phyloP scores from a whole-genome alignment of 305 asterid species.

The Solanum aculeatissimum region DNA sequence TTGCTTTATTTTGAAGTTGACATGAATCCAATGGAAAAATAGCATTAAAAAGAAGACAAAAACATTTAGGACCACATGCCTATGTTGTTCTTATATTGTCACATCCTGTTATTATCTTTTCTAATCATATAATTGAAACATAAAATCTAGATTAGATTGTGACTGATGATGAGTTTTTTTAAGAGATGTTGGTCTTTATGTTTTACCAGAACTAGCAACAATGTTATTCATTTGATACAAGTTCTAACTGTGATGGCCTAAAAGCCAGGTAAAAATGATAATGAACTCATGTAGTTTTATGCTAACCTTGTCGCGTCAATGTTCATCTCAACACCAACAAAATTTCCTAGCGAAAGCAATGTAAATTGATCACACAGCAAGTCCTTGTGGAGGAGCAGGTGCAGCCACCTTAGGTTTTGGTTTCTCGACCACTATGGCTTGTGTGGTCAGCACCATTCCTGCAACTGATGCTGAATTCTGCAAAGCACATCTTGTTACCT shows the following conservation, averaged over 20 bases:
- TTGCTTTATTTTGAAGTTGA: neutral
- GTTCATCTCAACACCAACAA: slow-evolving; percentile 2
- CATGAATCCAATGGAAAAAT: neutral
- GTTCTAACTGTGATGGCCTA: neutral
- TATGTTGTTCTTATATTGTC: neutral
- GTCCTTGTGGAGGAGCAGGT: slow-evolving; percentile 21
- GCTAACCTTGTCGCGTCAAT: neutral
- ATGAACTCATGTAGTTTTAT: neutral
- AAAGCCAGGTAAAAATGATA: neutral
- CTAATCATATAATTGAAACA: neutral
- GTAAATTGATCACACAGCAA: slow-evolving; percentile 19
- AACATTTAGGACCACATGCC: neutral
- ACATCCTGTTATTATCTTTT: neutral
- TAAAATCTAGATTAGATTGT: neutral
- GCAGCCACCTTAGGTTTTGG: slow-evolving; percentile 31
- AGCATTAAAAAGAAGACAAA: neutral
- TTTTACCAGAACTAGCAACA: neutral
- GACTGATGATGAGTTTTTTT: neutral
- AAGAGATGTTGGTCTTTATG: neutral
- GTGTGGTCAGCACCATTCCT: slow-evolving; percentile 98
- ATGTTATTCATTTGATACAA: neutral
- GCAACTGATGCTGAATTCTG: slow-evolving; percentile 95
- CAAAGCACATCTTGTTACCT: slow-evolving; percentile 91
- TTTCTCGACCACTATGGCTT: slow-evolving; percentile 89
- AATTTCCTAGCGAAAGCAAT: neutral